Evolutionary conservation across 31 red algal species (phyloP), one percentile per base, ranked within the genome.

Genomic region (Endocladia muricata): DNA sequence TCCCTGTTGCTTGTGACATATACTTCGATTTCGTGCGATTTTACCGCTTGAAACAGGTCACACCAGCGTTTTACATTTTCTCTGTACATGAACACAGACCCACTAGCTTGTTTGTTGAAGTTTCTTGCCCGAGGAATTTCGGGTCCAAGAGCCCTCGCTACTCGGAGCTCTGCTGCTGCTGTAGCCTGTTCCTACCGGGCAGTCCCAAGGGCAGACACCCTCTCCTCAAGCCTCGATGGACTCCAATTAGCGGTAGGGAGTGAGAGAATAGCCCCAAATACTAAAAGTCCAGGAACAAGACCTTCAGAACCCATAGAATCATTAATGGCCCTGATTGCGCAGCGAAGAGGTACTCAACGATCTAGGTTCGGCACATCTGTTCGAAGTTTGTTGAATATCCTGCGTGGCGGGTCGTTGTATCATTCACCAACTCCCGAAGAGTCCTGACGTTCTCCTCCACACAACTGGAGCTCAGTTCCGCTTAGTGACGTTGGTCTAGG

Each of bases 261-360:
- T 34, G 61, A 33, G 61, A 35, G 5, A 34, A 21, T n/a, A 34
- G 33, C 33, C 17, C 61, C 0, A 67, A 67, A 0, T 11, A 67
- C 61, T 2, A 67, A 35, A 4, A 1, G 61, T 3, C 32, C 25
- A 33, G 61, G 61, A n/a, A 37, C 33, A 36, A 67, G 19, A 19
- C 19, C 61, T 32, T 1, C 61, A 7, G 61, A 35, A 19, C 25
- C 61, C 21, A 35, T 0, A 29, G 61, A 36, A 0, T 4, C 5
- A 37, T 66, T 66, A 28, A 66, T 66, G 3, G 61, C 23, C n/a
- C 39, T 67, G 61, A 67, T 34, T 32, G 26, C 21, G 61, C 32
- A 35, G 30, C 33, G 3, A 19, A 67, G 61, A 29, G 25, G 3
- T 26, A 67, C 21, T 36, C 33, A 0, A 0, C 0, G n/a, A 0